Base-by-base conservation (phyloP, 176 grass and related monocot genomes). In the Chrysopogon serrulatus region DNA sequence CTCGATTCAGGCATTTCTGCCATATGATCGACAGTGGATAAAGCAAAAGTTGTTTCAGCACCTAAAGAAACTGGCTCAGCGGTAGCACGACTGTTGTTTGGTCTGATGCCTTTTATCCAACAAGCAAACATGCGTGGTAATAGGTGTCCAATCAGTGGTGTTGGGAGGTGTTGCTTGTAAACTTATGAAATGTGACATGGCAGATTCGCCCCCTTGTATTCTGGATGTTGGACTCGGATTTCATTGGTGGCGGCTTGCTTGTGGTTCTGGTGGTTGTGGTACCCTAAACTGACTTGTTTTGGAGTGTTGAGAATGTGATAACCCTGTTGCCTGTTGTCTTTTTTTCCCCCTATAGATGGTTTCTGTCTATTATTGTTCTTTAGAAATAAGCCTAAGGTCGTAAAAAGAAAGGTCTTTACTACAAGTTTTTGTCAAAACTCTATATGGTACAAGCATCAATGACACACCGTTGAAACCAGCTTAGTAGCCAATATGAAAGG, bases 1-100 rank as follows among this genome's bases (percentile, higher is more conserved):
- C 80, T 86, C 87, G 4, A 93, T 98, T 82, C 91, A 95, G 74
- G 96, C 96, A 51, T 98, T 88, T 86, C 90, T 98, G 71, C 96
- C 96, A 68, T 91, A 95, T 76, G 90, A 95, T 44, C 91, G 96
- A 16, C 86, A 93, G 66, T 98, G 96, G 96, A 98, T 98, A 84
- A 98, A 98, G 71, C 88, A 95, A 33, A 90, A 88, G 67, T 87
- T 92, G 69, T 88, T 95, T 86, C 90, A 95, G 66, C 96, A 98
- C 87, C 91, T 95, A 68, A 98, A 93, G 87, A 93, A 88, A 86
- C 82, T 98, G 64, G 80, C 92, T 35, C 90, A 86, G 81, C 83
- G 74, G 53, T 92, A 83, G 79, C 60, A 10, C 51, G 57, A 12
- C 12, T 39, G 27, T 21, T 71, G 27, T 69, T 69, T 76, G 56